Conservation (phyloP, 1,284 basidiomycete genomes). For the Peniophora sp. region DNA sequence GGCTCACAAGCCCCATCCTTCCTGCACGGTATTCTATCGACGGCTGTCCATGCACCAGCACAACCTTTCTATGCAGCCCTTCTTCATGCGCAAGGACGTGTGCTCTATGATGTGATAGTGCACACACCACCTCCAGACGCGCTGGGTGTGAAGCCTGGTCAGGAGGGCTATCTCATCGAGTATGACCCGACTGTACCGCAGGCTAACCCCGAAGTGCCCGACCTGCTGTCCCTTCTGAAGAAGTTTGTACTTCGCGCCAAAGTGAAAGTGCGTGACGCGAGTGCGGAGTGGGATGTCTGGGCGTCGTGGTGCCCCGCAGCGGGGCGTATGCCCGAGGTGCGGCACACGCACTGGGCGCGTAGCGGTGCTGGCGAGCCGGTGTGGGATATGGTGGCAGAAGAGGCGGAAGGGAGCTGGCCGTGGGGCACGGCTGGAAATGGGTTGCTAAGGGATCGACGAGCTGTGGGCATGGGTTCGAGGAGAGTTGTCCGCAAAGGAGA, state of each 20-base stretch:
- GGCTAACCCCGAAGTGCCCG: conserved; percentile 42
- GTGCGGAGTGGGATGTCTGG: conserved; percentile 73
- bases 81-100: conserved; percentile 85
- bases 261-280: conserved; percentile 75
- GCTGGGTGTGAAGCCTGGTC: conserved; percentile 12
- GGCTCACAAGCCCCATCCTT: conserved; percentile 83
- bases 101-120: conserved; percentile 84
- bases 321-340: conserved; percentile 28
- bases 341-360: conserved; percentile 47
- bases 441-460: conserved; percentile 63
- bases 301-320: conserved; percentile 62
- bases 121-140: conserved; percentile 48
- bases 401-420: conserved; percentile 31
- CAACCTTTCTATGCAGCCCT: conserved; percentile 73
- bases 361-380: conserved; percentile 65
- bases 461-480: conserved; percentile 70
- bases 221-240: conserved; percentile 63
- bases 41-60: conserved; percentile 42
- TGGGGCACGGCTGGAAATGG: conserved; percentile 48
- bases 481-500: conserved; percentile 64
- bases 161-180: conserved; percentile 65
- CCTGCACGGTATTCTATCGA: conserved; percentile 80
- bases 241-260: conserved; percentile 87
- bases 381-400: conserved; percentile 35
- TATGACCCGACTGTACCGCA: conserved; percentile 39